These are phyloP conservation scores for Mucor irregularis DNA, from an alignment of 371 early-diverging fungal genomes.

Conservation along the genomic window DNA sequence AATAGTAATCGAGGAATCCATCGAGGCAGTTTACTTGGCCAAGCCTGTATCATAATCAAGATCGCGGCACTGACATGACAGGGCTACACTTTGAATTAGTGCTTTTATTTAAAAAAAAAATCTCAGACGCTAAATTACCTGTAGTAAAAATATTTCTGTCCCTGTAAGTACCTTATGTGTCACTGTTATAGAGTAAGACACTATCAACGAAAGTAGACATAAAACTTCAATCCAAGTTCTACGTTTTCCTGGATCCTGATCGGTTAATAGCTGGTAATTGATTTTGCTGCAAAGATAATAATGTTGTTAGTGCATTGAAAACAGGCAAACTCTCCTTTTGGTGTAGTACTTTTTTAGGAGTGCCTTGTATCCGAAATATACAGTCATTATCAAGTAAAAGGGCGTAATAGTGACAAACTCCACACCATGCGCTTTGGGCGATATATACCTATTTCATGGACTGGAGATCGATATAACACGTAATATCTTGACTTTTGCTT, in stretches of 20 bases:
- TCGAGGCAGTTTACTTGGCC: slow-evolving; percentile 43
- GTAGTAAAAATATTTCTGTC: slow-evolving; percentile 53
- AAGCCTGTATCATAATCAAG: slow-evolving; percentile 49
- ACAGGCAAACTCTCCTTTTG: not conserved
- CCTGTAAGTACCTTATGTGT: slow-evolving; percentile 46
- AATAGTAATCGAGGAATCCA: slow-evolving; percentile 47
- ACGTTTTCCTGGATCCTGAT: slow-evolving; percentile 18
- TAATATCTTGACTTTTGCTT: not conserved
- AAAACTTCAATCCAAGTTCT: slow-evolving; percentile 38
- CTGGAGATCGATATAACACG: not conserved
- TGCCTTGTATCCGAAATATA: slow-evolving; percentile 44
- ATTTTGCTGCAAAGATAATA: slow-evolving; percentile 4
- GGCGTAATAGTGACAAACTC: slow-evolving; percentile 53
- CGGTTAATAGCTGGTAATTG: slow-evolving; percentile 19
- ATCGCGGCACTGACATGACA: slow-evolving; percentile 59
- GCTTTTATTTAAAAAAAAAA: not conserved
- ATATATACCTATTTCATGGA: slow-evolving; percentile 43
- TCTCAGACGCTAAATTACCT: slow-evolving; percentile 21
- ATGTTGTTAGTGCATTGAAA: not conserved
- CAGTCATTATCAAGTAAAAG: slow-evolving; percentile 37
- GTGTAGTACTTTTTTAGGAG: slow-evolving; percentile 37
- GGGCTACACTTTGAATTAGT: slow-evolving; percentile 41
- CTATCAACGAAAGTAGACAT: slow-evolving; percentile 33
- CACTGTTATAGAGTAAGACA: slow-evolving; percentile 46
- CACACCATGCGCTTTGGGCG: slow-evolving; percentile 54